phyloP scores from a whole-genome alignment of 768 basidiomycete genomes.

The Pulveroboletus ravenelii region DNA sequence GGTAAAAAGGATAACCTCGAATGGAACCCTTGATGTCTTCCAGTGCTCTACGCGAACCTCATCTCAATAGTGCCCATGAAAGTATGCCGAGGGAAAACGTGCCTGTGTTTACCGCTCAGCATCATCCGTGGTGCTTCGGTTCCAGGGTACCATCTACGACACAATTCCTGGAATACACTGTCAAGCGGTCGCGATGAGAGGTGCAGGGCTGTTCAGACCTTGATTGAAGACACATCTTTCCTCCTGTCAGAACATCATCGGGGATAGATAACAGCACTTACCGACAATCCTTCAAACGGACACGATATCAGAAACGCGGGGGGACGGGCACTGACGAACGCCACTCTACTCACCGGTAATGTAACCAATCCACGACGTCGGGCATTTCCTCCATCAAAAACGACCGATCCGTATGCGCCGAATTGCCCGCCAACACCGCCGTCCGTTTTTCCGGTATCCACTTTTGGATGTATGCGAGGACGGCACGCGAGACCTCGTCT shows the following conservation, averaged over 20 bases:
- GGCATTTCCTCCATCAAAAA: conserved; percentile 82
- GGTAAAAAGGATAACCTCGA: conserved; percentile 40
- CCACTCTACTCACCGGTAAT: conserved; percentile 56
- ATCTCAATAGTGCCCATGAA: not conserved
- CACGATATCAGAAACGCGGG: not conserved
- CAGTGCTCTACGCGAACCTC: conserved; percentile 51
- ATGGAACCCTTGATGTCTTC: conserved; percentile 81
- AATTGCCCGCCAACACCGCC: conserved; percentile 81
- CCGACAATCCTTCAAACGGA: conserved; percentile 56
- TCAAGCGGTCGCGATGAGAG: not conserved
- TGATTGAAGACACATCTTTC: conserved; percentile 79
- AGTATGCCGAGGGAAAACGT: conserved; percentile 2
- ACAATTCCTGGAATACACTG: conserved; percentile 51
- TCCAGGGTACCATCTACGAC: conserved; percentile 60
- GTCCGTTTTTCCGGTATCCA: conserved; percentile 68
- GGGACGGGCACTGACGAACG: not conserved
- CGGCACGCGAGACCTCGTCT: conserved; percentile 52
- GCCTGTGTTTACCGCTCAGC: conserved; percentile 57
- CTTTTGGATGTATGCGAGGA: conserved; percentile 75
- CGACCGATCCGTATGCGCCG: conserved; percentile 74
- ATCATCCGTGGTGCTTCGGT: conserved; percentile 16
- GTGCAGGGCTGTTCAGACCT: conserved; percentile 37
- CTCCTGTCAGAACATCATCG: not conserved
- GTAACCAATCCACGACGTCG: conserved; percentile 69
- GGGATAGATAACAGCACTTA: conserved; percentile 32